Conservation (phyloP, 345 rosid species). For the Luvunga scandens region DNA sequence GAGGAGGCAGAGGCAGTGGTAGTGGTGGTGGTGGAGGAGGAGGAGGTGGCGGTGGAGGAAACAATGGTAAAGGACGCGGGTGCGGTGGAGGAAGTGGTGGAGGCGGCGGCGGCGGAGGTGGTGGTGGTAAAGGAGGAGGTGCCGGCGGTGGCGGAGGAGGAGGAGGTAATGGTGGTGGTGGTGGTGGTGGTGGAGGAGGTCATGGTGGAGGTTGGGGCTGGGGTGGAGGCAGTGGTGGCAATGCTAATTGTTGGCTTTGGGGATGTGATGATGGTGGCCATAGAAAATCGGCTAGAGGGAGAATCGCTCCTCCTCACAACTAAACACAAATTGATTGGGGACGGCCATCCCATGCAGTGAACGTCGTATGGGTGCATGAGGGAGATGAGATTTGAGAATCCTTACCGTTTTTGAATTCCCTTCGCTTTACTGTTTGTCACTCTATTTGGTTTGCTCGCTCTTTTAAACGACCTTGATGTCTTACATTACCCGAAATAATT, state of each 20-base stretch:
- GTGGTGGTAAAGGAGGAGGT: background rate
- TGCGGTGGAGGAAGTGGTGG: background rate
- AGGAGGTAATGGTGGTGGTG: slow-evolving; percentile 39
- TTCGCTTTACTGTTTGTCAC: background rate
- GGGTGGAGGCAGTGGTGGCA: slow-evolving; percentile 14
- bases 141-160: slow-evolving; percentile 29
- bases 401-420: background rate
- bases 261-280: slow-evolving; percentile 37
- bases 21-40: slow-evolving; percentile 26
- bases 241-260: slow-evolving; percentile 46
- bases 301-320: background rate
- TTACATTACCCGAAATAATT: background rate
- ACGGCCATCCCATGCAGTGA: background rate
- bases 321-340: background rate
- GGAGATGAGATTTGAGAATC: background rate
- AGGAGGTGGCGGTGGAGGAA: slow-evolving; percentile 14
- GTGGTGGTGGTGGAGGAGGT: slow-evolving; percentile 36
- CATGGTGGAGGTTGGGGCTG: slow-evolving; percentile 19
- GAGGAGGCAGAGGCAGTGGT: slow-evolving; percentile 20
- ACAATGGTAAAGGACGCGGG: slow-evolving; percentile 11
- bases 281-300: background rate
- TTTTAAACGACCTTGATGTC: background rate
- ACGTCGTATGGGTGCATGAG: background rate
- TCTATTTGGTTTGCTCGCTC: background rate
- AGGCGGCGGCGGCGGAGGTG: background rate